Base-by-base conservation (phyloP, 169 alveolate genomes). In the Condylostoma magnum region DNA sequence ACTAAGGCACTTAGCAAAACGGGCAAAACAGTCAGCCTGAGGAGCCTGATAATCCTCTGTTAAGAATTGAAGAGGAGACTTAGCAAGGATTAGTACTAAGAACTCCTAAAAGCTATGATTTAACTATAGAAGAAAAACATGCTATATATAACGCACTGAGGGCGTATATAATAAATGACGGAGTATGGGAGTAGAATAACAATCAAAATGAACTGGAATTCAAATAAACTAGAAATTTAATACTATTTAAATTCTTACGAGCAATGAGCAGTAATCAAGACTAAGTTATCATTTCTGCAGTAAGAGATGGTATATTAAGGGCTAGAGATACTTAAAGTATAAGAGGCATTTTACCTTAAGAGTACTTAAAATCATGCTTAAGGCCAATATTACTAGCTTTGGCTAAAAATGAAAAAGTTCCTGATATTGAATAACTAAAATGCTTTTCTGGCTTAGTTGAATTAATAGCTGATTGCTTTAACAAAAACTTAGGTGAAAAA, bases 401-500 rank as follows among this genome's bases (percentile, higher is more conserved):
- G 28, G 73, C 73, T 2, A 63, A 63, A 44, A 43, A 18, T 44
- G 10, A 25, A 0, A 63, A 63, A 20, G 4, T 44, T 2, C 73
- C 73, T 41, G 46, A 57, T 25, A 18, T 63, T n/a, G 46, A 20
- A 1, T 5, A 20, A 28, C 3, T 63, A 10, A 31, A 37, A 22
- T 43, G 46, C 18, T 44, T 63, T 25, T 37, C 73, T 15, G 46
- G 73, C 8, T 57, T 63, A 28, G 20, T 63, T 15, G 73, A 63
- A 63, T 54, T 63, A 15, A 63, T 63, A 22, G 18, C 73, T n/a
- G 33, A 63, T n/a, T 63, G 73, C 33, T 63, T 63, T 43, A 63
- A 63, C 18, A 33, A 25, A 6, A 63, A 63, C 6, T 43, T 63
- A 22, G 73, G 73, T 3, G 33, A 22, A 28, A 37, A 57, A 3